Conservation (phyloP, 106 monocot genomes). For the Gastrodia elata region DNA sequence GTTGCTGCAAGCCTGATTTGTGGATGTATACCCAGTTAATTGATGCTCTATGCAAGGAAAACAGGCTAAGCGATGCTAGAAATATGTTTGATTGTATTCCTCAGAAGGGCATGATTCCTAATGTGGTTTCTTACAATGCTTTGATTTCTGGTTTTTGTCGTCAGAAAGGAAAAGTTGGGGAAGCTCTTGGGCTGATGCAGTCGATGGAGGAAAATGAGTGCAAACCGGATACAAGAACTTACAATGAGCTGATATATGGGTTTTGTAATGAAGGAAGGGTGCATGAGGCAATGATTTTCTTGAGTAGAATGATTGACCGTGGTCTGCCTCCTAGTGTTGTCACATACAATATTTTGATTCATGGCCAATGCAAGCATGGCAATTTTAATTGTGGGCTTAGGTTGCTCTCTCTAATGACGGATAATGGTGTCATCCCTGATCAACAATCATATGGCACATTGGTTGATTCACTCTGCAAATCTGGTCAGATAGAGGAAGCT, state of each 20-base stretch:
- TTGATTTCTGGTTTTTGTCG: constrained; percentile 12
- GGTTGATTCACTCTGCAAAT: constrained; percentile 15
- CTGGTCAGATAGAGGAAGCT: constrained; percentile 16
- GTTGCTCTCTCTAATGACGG: constrained; percentile 15
- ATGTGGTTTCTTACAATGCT: constrained; percentile 12
- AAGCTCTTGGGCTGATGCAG: constrained; percentile 8
- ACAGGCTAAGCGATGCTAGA: constrained; percentile 11
- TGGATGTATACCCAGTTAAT: constrained; percentile 17
- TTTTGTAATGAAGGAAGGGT: constrained; percentile 17
- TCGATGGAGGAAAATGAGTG: constrained; percentile 15
- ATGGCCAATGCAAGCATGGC: constrained; percentile 18
- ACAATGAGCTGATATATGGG: constrained; percentile 11
- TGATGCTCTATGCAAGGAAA: constrained; percentile 7
- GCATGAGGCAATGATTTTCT: constrained; percentile 17
- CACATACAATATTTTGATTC: constrained; percentile 20
- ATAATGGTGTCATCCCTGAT: constrained; percentile 15
- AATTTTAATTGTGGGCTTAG: constrained; percentile 16
- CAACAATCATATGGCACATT: constrained; percentile 19
- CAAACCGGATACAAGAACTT: constrained; percentile 16
- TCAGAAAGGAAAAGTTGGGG: constrained; percentile 7
- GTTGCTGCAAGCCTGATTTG: constrained; percentile 13
- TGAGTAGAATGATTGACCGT: constrained; percentile 16
- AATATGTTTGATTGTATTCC: constrained; percentile 14
- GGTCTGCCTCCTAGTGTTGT: constrained; percentile 15
- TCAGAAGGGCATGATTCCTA: constrained; percentile 11